Percentiles rank a stretch among this genome's conserved stretches.
These are phyloP conservation scores for Daldinia caldariorum DNA, from an alignment of 495 filamentous ascomycete species.

Conservation along the genomic window DNA sequence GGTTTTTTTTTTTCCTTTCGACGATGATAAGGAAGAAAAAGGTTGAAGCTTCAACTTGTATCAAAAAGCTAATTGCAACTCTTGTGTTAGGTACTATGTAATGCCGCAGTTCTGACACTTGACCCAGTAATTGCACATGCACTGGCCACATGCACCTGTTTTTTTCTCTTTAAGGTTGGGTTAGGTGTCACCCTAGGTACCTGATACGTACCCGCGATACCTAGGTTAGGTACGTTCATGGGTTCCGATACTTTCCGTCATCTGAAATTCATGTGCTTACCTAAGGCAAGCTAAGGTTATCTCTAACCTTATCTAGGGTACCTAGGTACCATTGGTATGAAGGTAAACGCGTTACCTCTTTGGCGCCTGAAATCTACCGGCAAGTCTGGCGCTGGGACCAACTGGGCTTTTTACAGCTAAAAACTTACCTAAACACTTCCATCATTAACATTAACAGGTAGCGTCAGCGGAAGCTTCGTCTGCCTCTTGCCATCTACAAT, in stretches of 20 bases:
- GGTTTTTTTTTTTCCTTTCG: slow-evolving; percentile 7
- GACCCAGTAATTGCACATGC: slow-evolving; percentile 35
- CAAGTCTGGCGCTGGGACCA: background rate
- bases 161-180: background rate
- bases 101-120: slow-evolving; percentile 31
- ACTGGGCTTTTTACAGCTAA: background rate
- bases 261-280: background rate
- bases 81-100: too few relatives aligned
- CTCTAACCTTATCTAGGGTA: too few relatives aligned
- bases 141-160: slow-evolving; percentile 38
- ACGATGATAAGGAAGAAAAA: slow-evolving; percentile 20
- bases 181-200: background rate
- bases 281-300: background rate
- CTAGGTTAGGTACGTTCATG: too few relatives aligned
- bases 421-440: background rate
- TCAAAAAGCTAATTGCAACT: slow-evolving; percentile 29
- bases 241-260: too few relatives aligned
- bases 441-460: background rate
- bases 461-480: slow-evolving; percentile 5
- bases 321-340: too few relatives aligned
- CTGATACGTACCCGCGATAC: too few relatives aligned
- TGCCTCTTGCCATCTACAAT: background rate
- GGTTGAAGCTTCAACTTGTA: slow-evolving; percentile 33
- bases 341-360: slow-evolving; percentile 43
- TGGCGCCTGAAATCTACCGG: slow-evolving; percentile 43